Evolutionary conservation across 1,284 basidiomycete genomes (phyloP), one percentile per base, ranked within the genome.

Genomic region (Anthracocystis panici-leucophaei): DNA sequence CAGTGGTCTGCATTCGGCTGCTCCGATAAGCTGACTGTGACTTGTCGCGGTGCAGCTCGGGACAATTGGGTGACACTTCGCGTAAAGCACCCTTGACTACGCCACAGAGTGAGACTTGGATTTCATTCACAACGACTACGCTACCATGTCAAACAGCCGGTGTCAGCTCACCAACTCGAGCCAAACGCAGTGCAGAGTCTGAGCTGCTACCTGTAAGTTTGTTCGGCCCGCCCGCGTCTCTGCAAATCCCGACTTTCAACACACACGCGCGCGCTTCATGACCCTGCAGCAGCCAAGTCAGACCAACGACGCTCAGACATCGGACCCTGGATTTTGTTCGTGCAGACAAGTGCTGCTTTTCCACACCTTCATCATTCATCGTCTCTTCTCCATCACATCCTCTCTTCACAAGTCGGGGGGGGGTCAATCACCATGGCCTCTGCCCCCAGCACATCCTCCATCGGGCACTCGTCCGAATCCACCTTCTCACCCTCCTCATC

Each of bases 401-500:
- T n/a, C 14, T 20, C 27, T 3, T 18, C 25, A n/a, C 31, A n/a
- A 10, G 27, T 8, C 11, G 4, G 27, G 27, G 4, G 27, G 27
- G 8, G 9, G n/a, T 8, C 12, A 31, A 38, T 21, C 18, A 57
- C 2, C n/a, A 65, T 65, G 68, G 51, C 63, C 5, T 16, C 35
- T 5, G 41, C 58, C 3, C 54, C 68, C 5, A 51, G 41, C 23
- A 27, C 59, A 12, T 71, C 68, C 12, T 61, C 62, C 1, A 23
- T 48, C n/a, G 20, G 53, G 16, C 20, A 40, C 27, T 42, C 57
- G 10, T 41, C 38, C 41, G 59, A 65, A 21, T 38, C 25, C 23
- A 55, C 51, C 6, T 18, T 65, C 51, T 62, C 62, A 9, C 58
- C 63, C 5, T 48, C 54, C 31, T 44, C 41, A 21, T 57, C 65